phyloP scores from a whole-genome alignment of 805 yeast genomes.

The Ogataea angusta region DNA sequence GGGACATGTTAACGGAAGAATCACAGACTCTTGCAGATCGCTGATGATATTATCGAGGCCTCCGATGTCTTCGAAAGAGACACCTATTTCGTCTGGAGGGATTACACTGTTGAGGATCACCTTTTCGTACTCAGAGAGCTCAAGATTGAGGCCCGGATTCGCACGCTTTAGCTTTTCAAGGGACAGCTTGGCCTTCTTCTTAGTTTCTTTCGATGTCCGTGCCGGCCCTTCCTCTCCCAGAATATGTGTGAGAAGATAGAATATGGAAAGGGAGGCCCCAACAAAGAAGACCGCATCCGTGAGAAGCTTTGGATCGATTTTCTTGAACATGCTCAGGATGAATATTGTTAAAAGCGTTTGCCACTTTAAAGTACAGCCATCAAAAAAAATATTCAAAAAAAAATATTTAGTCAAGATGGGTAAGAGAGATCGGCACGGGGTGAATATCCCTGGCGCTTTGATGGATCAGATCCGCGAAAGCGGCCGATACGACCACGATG shows the following conservation, averaged over 20 bases:
- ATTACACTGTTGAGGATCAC: constrained; percentile 75
- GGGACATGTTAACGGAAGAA: constrained; percentile 82
- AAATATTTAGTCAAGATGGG: constrained; percentile 2
- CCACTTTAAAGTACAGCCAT: constrained; percentile 11
- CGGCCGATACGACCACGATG: constrained; percentile 34
- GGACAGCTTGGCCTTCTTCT: constrained; percentile 56
- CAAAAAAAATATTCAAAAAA: constrained; percentile 3
- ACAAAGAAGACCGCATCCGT: constrained; percentile 33
- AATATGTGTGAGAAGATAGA: constrained; percentile 39
- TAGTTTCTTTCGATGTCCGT: constrained; percentile 52
- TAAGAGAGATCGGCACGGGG: constrained; percentile 30
- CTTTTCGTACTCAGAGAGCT: constrained; percentile 70
- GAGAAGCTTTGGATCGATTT: constrained; percentile 28
- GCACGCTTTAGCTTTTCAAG: constrained; percentile 53
- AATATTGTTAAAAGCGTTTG: constrained; percentile 7
- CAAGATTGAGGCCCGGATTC: constrained; percentile 57
- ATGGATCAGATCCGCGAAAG: constrained; percentile 39
- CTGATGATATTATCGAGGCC: constrained; percentile 81
- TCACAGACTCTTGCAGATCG: constrained; percentile 83
- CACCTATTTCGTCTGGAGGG: constrained; percentile 77
- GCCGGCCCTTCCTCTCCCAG: constrained; percentile 33
- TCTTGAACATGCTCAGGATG: constrained; percentile 20
- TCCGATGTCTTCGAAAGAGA: constrained; percentile 79
- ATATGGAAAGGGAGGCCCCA: constrained; percentile 54
- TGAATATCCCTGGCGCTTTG: constrained; percentile 41